A percentile compares a stretch with the other conserved stretches of the same genome.
Conservation (phyloP, 805 yeast species). For the Starmerella tilneyi region DNA sequence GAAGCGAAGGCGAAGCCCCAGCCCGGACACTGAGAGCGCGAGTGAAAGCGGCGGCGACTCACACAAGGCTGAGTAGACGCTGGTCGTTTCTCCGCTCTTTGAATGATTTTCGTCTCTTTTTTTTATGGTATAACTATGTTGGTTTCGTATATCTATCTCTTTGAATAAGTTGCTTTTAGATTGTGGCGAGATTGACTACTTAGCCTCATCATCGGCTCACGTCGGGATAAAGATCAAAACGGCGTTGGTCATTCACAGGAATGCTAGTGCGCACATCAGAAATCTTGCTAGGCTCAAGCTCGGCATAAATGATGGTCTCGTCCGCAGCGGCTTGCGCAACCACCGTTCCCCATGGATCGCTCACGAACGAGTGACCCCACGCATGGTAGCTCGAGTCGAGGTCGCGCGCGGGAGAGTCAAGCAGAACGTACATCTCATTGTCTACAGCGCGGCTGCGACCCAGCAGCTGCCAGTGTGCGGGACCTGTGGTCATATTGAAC, state of each 20-base stretch:
- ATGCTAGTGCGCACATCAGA: conserved; percentile 51
- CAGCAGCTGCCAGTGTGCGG: conserved; percentile 76
- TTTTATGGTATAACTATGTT: too few species aligned
- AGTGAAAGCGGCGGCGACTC: too few species aligned
- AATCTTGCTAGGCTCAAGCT: conserved; percentile 52
- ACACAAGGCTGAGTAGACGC: too few species aligned
- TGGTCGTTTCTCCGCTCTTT: too few species aligned
- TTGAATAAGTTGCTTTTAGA: not conserved
- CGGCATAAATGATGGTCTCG: conserved; percentile 67
- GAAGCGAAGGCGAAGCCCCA: conserved; percentile 1
- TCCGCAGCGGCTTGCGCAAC: conserved; percentile 68
- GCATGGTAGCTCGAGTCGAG: conserved; percentile 71
- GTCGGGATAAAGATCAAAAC: conserved; percentile 55
- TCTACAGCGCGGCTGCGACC: conserved; percentile 83
- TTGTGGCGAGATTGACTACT: not conserved
- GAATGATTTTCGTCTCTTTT: too few species aligned
- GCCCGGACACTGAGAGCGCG: not conserved
- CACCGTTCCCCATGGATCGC: conserved; percentile 83
- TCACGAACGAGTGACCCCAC: conserved; percentile 76
- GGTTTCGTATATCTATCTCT: not conserved
- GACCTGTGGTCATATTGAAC: conserved; percentile 85
- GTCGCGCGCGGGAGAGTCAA: conserved; percentile 66
- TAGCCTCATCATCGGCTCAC: conserved; percentile 24
- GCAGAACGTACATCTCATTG: conserved; percentile 70
- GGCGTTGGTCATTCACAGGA: conserved; percentile 59